These are phyloP conservation scores for Dissophora ornata DNA, from an alignment of 192 early-diverging fungal genomes.

Conservation along the genomic window DNA sequence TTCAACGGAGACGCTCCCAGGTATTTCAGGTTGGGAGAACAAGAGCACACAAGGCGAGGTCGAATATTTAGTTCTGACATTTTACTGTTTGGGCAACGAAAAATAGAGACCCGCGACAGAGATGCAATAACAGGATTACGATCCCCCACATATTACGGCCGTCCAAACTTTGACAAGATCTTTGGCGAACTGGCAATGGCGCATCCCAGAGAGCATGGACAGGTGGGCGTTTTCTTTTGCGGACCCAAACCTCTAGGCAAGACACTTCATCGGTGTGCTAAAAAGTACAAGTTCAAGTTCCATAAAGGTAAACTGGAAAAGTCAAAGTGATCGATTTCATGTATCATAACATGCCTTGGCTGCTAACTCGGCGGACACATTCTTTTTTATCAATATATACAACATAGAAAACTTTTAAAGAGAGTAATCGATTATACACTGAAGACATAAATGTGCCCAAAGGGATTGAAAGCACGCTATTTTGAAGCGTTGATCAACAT, in stretches of 20 bases:
- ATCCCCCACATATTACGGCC: conserved; percentile 81
- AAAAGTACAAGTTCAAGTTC: conserved; percentile 51
- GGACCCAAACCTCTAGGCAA: conserved; percentile 79
- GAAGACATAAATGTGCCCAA: too few relatives aligned
- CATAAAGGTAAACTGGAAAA: conserved; percentile 58
- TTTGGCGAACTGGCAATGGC: conserved; percentile 70
- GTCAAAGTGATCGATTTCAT: too few relatives aligned
- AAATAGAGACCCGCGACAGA: conserved; percentile 11
- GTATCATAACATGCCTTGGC: too few relatives aligned
- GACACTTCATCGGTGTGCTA: conserved; percentile 62
- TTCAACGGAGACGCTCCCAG: not conserved
- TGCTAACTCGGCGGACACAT: too few relatives aligned
- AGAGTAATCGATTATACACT: too few relatives aligned
- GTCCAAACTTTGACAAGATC: conserved; percentile 82
- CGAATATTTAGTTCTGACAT: not conserved
- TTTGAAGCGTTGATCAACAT: too few relatives aligned
- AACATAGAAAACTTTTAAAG: conserved; percentile 23
- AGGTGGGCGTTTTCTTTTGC: conserved; percentile 91
- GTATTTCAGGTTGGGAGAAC: too few relatives aligned
- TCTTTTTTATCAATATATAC: too few relatives aligned
- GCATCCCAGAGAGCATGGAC: conserved; percentile 72
- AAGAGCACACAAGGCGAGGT: too few relatives aligned
- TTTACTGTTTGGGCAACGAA: not conserved
- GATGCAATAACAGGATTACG: conserved; percentile 82
- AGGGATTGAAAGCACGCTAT: too few relatives aligned